Base-by-base conservation (phyloP, 352 stramenopile species). In the Thalassiosira exigua region DNA sequence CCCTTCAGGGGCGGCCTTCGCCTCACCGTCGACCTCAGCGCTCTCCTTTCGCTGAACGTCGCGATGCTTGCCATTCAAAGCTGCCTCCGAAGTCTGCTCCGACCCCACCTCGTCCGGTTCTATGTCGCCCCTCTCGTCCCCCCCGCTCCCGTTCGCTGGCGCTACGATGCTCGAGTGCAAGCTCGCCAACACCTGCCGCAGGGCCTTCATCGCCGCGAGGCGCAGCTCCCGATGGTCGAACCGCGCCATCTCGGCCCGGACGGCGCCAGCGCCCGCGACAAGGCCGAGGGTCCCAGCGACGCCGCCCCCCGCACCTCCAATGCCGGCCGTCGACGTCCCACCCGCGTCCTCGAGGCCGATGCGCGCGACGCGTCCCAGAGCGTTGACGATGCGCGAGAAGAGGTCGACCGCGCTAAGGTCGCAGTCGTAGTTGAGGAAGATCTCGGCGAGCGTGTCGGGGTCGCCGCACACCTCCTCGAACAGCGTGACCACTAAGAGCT, bases 341-440 rank as follows among this genome's bases (percentile, higher is more conserved):
- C 61, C 78, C 7, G 70, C 30, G 29, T 77, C 73, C 1, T 27
- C 51, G 11, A 89, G 59, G n/a, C 79, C 72, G 19, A 96, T 94
- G 73, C 98, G 97, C 7, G 96, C 95, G 12, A 98, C 95, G 79
- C 97, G 97, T 3, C 94, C 95, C 19, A 99, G 91, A 4, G 96
- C 96, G 69, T 98, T 93, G 11, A 99, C 93, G 64, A 99, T 98
- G 22, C 97, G 92, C 80, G 97, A 95, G 89, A 99, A 99, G 39
- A 99, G 83, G 83, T 99, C 96, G 26, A 98, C 96, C 1, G 90
- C 91, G 73, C 97, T 96, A 73, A 98, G 95, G 79, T 99, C 97
- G 69, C 97, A 99, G 86, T 99, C 98, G 88, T 99, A 99, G 83
- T 99, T 99, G 29, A 99, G 90, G 79, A 99, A 99, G 61, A 99